Evolutionary conservation across 2,329 filamentous ascomycete genomes (phyloP).

Genomic region (Fusarium irregulare): DNA sequence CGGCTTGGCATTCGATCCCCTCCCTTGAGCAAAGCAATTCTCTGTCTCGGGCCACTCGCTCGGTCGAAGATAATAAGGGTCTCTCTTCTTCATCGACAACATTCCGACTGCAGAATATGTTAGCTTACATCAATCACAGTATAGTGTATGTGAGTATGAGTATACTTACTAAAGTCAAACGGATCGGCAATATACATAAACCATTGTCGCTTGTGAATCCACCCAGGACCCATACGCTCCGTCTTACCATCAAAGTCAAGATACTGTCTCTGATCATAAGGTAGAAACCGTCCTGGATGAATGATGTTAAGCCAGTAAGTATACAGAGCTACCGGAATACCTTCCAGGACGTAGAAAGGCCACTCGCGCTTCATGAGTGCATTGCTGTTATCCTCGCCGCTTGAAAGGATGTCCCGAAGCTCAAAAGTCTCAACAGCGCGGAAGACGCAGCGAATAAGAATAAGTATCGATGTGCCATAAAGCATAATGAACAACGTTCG

Average conservation of each 20-base stretch:
- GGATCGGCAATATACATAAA: constrained; percentile 33
- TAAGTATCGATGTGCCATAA: constrained; percentile 43
- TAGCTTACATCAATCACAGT: neutral
- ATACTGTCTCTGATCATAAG: constrained; percentile 53
- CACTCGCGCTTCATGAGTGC: constrained; percentile 57
- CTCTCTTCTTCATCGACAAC: constrained; percentile 41
- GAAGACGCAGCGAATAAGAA: constrained; percentile 43
- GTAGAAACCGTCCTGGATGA: constrained; percentile 57
- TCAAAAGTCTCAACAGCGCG: constrained; percentile 43
- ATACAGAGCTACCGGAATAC: constrained; percentile 56
- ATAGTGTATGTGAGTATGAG: neutral
- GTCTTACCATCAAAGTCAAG: constrained; percentile 55
- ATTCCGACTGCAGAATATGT: constrained; percentile 27
- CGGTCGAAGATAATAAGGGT: constrained; percentile 37
- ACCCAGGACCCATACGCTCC: constrained; percentile 45
- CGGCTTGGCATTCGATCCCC: constrained; percentile 31
- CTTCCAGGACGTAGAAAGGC: constrained; percentile 61
- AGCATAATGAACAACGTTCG: constrained; percentile 43
- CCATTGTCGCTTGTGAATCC: constrained; percentile 42
- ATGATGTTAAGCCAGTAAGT: constrained; percentile 56
- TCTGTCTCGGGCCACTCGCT: constrained; percentile 36
- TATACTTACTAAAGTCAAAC: constrained; percentile 32
- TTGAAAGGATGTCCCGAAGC: constrained; percentile 24
- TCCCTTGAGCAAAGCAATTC: constrained; percentile 41
- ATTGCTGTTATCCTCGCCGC: constrained; percentile 22